Conservation (phyloP, 1,284 basidiomycete genomes). For the Ganoderma sp. region DNA sequence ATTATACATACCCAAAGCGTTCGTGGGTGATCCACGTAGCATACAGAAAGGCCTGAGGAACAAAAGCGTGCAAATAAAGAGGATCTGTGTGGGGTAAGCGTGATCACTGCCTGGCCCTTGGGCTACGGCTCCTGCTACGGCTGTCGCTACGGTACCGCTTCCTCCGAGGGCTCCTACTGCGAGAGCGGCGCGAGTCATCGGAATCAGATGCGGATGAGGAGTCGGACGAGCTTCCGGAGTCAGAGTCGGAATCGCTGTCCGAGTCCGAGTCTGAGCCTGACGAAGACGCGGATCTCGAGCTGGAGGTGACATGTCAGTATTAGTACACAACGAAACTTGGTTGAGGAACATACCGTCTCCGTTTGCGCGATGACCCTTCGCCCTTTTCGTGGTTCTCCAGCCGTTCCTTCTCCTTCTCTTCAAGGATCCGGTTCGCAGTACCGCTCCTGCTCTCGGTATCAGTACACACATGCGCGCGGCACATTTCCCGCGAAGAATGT, state of each 20-base stretch:
- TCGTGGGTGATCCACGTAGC: background rate
- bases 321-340: constrained; percentile 9
- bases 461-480: background rate
- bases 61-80: background rate
- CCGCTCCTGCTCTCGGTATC: constrained; percentile 53
- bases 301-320: constrained; percentile 23
- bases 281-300: constrained; percentile 33
- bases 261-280: constrained; percentile 41
- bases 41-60: constrained; percentile 6
- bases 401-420: constrained; percentile 74
- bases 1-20: constrained; percentile 29
- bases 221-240: constrained; percentile 44
- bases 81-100: background rate
- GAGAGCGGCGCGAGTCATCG: constrained; percentile 44
- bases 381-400: constrained; percentile 50
- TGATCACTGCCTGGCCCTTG: constrained; percentile 22
- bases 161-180: constrained; percentile 47
- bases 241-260: constrained; percentile 45
- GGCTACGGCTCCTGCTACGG: constrained; percentile 31
- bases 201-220: constrained; percentile 49
- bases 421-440: constrained; percentile 74
- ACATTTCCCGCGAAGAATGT: constrained; percentile 32
- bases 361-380: constrained; percentile 53
- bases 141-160: constrained; percentile 35
- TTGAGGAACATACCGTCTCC: constrained; percentile 51